A percentile compares a stretch with the other conserved stretches of the same genome.
phyloP scores from a whole-genome alignment of 2,329 filamentous ascomycete species.

The Xylaria sp. region DNA sequence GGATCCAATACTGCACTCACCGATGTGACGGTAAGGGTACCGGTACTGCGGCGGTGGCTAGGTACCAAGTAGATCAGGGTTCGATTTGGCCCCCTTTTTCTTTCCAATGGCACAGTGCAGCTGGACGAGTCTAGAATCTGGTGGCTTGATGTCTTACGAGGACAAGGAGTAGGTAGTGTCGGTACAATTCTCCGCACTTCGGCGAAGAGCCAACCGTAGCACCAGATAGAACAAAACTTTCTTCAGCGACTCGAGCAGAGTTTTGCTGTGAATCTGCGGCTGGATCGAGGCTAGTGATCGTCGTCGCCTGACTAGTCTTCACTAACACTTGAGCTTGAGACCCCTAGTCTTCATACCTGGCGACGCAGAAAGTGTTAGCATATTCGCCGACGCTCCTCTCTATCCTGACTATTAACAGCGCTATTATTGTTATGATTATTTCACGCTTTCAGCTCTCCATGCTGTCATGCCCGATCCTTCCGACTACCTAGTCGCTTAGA shows the following conservation, averaged over 20 bases:
- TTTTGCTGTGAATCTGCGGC: conserved; percentile 1
- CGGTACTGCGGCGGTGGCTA: conserved; percentile 22
- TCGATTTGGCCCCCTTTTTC: conserved; percentile 22
- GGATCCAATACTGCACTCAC: conserved; percentile 25
- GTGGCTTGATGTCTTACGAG: conserved; percentile 22
- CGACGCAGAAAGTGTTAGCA: background rate
- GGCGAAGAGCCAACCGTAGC: background rate
- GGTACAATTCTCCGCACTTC: background rate
- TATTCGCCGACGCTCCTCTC: background rate
- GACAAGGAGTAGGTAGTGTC: background rate
- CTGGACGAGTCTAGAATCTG: conserved; percentile 24
- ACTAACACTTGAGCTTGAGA: background rate
- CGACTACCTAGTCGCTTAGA: background rate
- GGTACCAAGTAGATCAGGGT: conserved; percentile 21
- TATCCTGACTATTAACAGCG: background rate
- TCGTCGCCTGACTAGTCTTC: background rate
- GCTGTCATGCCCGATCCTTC: background rate
- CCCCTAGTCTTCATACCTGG: background rate
- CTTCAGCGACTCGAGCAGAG: background rate
- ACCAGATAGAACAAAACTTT: background rate
- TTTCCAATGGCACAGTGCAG: background rate
- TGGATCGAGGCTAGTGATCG: background rate
- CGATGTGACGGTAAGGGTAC: conserved; percentile 28
- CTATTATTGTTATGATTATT: background rate
- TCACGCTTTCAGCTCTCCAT: conserved; percentile 7